Evolutionary conservation across 441 rosid genomes (phyloP).

Genomic region (Syzygium malaccense): DNA sequence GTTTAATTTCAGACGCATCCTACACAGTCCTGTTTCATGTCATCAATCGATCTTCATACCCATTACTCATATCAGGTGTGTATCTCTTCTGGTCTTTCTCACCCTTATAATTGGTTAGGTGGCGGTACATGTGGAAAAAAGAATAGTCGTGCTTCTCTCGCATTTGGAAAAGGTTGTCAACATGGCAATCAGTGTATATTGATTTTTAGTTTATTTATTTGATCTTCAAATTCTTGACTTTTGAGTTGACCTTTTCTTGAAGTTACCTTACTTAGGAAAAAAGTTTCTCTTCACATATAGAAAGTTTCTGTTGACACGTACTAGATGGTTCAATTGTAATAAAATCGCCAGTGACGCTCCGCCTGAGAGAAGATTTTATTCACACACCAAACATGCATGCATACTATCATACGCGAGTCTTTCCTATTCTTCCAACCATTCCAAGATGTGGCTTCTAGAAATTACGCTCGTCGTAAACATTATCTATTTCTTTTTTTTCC

Average conservation of each 20-base stretch:
- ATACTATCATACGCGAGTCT: not conserved
- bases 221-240: not conserved
- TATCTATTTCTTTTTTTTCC: not conserved
- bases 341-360: not conserved
- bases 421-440: not conserved
- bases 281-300: not conserved
- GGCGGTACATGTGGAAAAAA: not conserved
- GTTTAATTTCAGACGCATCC: conserved; percentile 79
- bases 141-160: not conserved
- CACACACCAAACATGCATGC: not conserved
- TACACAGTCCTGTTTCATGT: conserved; percentile 98
- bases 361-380: not conserved
- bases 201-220: not conserved
- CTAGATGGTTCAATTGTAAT: not conserved
- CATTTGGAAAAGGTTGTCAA: not conserved
- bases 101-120: not conserved
- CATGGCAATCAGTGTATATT: not conserved
- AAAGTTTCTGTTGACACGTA: not conserved
- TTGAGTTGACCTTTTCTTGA: not conserved
- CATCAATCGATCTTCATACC: conserved; percentile 93
- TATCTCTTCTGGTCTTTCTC: not conserved
- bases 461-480: not conserved
- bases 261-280: not conserved
- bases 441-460: not conserved
- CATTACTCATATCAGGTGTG: conserved; percentile 95